These are phyloP conservation scores for Oenanthe sinensis DNA, from an alignment of 129 eudicot species.

Conservation along the genomic window DNA sequence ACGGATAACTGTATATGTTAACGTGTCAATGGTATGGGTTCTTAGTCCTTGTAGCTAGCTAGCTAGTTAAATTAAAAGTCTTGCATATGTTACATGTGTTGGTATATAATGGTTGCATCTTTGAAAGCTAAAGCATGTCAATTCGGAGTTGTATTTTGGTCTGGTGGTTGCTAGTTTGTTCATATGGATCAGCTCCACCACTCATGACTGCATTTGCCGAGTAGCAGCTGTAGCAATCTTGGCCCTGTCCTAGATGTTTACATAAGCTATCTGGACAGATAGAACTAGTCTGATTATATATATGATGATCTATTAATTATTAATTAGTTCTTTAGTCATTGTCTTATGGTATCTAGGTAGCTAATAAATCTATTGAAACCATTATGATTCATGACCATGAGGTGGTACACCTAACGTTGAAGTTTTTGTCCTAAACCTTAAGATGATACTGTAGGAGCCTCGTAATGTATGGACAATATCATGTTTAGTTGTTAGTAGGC, in stretches of 20 bases:
- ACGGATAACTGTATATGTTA: background rate
- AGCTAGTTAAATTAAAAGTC: background rate
- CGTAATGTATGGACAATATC: background rate
- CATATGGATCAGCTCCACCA: background rate
- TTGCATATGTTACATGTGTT: background rate
- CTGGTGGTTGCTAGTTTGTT: background rate
- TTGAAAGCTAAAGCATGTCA: background rate
- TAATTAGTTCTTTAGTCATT: constrained; percentile 3
- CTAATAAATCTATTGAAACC: background rate
- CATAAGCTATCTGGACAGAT: background rate
- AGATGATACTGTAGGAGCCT: background rate
- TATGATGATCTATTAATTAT: too few species aligned
- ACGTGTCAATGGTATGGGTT: background rate
- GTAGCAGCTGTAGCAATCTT: constrained; percentile 1
- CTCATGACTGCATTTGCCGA: background rate
- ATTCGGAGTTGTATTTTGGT: background rate
- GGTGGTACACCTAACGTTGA: background rate
- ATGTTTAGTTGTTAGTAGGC: background rate
- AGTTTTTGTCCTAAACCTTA: background rate
- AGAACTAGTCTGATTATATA: background rate
- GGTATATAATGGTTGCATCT: background rate
- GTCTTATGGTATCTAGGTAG: background rate
- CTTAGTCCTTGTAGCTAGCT: background rate
- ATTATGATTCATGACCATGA: background rate
- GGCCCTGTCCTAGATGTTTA: background rate